A percentile compares a stretch with the other conserved stretches of the same genome.
Conservation (phyloP, 208 protist genomes). For the Leptomonas seymouri region DNA sequence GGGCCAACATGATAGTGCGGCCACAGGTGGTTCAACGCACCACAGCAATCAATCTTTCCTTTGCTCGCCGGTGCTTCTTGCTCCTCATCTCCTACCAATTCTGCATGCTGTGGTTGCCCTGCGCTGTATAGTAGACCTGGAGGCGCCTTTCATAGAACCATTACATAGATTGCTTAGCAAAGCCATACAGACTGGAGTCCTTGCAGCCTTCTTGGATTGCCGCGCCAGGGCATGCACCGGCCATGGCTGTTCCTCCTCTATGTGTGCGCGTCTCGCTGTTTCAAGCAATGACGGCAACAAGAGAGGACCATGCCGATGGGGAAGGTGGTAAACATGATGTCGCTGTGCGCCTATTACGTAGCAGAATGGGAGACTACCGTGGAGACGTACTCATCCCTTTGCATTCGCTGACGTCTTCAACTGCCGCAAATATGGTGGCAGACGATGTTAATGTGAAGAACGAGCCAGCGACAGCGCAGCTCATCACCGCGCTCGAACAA, state of each 20-base stretch:
- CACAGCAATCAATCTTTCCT: no score
- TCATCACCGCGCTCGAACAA: conserved; percentile 34
- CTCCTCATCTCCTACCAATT: no score
- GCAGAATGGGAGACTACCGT: conserved; percentile 25
- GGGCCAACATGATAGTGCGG: no score
- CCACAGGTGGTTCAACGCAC: no score
- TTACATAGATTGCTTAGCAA: no score
- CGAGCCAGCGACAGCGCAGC: conserved; percentile 6
- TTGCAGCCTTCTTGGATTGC: no score
- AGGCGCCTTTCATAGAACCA: no score
- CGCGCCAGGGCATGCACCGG: not conserved
- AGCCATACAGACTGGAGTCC: no score
- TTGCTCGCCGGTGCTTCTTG: no score
- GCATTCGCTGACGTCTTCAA: not conserved
- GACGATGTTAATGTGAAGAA: not conserved
- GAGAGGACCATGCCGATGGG: not conserved
- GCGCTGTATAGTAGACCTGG: no score
- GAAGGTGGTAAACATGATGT: not conserved
- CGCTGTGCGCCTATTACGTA: conserved; percentile 9
- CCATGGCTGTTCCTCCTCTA: not conserved
- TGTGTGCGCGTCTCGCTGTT: conserved; percentile 6
- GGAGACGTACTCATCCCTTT: conserved; percentile 33
- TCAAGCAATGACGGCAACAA: not conserved
- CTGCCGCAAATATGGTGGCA: no score
- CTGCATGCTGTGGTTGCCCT: no score